Base-by-base conservation (phyloP, 495 filamentous ascomycete genomes). In the Rostrohypoxylon terebratum region DNA sequence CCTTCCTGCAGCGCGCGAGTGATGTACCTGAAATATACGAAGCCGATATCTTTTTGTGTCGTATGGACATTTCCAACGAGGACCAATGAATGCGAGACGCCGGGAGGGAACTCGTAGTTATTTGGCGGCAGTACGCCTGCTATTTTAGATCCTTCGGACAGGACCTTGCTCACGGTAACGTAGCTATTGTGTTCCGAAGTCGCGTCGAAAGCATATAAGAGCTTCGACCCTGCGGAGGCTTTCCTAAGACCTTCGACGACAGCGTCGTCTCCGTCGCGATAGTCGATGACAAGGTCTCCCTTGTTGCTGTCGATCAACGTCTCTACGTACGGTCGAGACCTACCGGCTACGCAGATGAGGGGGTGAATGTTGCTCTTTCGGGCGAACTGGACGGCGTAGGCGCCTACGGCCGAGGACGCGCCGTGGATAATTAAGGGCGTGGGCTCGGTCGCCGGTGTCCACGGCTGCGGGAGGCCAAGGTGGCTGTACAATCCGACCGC, bases 201-300 rank as follows among this genome's bases (percentile, higher is more conserved):
- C 0, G 89, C 88, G 73, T 94, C 92, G 40, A 86, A 84, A 0
- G 87, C 89, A 66, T 91, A 81, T 9, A 71, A 36, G 13, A 81
- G 20, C 10, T 63, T 59, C 7, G 57, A 73, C 5, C 59, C 75
- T 6, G 79, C 75, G 23, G 87, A 68, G 0, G 87, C 87, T 14
- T 83, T 81, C 53, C 82, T 81, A 66, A 91, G 78, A 14, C 78
- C 82, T 9, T 78, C 63, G 0, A 90, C 81, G 21, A 91, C 81
- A 2, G 86, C 82, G 0, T 84, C 84, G 50, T 88, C 79, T 10
- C 89, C 88, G 0, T 81, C 77, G 18, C 92, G 90, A 73, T 95
- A 94, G 80, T 94, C 92, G 59, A 94, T 70, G 16, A 94, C 80
- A 0, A 81, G 77, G 74, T 95, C 92, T 53, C 92, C 92, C 76